These are phyloP conservation scores for Podosphaera aphanis DNA, from an alignment of 2,329 filamentous ascomycete genomes.

Conservation along the genomic window DNA sequence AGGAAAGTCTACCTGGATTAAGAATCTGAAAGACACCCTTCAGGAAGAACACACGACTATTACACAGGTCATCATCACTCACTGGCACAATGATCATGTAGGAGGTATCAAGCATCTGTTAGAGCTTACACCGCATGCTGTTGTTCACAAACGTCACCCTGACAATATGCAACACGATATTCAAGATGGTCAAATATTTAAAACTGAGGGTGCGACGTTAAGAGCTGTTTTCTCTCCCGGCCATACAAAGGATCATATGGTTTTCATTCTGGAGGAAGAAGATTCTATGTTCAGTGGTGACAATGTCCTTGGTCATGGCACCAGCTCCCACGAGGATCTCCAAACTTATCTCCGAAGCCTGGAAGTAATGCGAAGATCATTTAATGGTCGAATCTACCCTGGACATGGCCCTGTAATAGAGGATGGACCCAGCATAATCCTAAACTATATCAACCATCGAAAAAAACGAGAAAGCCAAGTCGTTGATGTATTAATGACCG, in stretches of 20 bases:
- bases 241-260: constrained; percentile 66
- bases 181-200: constrained; percentile 27
- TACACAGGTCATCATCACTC: constrained; percentile 52
- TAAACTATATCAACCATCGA: constrained; percentile 66
- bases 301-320: constrained; percentile 71
- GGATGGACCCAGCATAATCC: constrained; percentile 46
- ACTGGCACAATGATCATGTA: constrained; percentile 80
- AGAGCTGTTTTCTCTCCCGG: constrained; percentile 44
- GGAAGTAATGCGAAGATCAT: constrained; percentile 40
- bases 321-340: constrained; percentile 64
- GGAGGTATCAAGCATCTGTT: constrained; percentile 51
- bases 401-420: constrained; percentile 65
- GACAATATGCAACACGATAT: constrained; percentile 29
- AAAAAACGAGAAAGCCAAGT: constrained; percentile 60
- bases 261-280: constrained; percentile 52
- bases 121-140: constrained; percentile 34
- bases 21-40: constrained; percentile 39
- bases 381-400: constrained; percentile 53
- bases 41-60: constrained; percentile 44
- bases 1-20: constrained; percentile 46
- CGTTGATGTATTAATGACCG: constrained; percentile 33
- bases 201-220: constrained; percentile 38
- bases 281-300: constrained; percentile 78
- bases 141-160: constrained; percentile 44
- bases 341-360: constrained; percentile 44